Evolutionary conservation across 176 grass and related monocot genomes (phyloP), one percentile per base, ranked within the genome.

Genomic region (Microstegium vimineum): DNA sequence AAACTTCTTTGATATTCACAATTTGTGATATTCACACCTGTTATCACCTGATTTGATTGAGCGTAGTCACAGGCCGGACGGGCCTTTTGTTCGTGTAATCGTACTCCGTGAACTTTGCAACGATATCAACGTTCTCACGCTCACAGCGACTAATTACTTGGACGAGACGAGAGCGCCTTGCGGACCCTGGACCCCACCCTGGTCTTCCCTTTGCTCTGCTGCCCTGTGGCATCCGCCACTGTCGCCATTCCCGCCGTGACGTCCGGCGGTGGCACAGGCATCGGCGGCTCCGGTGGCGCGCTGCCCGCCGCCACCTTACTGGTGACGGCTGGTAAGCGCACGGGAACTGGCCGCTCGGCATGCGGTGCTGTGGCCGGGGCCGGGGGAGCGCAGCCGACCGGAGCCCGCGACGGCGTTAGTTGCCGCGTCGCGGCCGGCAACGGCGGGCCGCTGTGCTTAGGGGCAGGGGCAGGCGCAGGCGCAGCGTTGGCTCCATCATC

Each of bases 161-260:
- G 87, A 89, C 15, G n/a, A n/a, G n/a, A n/a, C n/a, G 87, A 82
- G 33, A 85, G 59, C 16, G 78, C 56, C 73, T 89, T 85, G 56
- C 64, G 65, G 2, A 65, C 83, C 36, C 65, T 82, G 43, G 56
- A 89, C 4, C 87, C 73, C 49, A 76, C 77, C 62, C 70, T 75
- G 63, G n/a, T 52, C 82, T 81, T 85, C 71, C 20, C 71, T 56
- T 81, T 76, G 32, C 13, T 35, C 52, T 81, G 52, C 77, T 64
- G 82, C 5, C 30, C 70, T 13, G 27, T 63, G 8, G 14, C 33
- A 15, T 69, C 62, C 23, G 23, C 76, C 16, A n/a, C 0, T 8
- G 41, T 72, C 10, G 40, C 62, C 70, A 31, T 31, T 67, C 38
- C 76, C 0, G 38, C 87, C 2, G 10, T 32, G 8, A 41, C 64